Evolutionary conservation across 495 filamentous ascomycete genomes (phyloP).

Genomic region (Pyrenopolyporus hunteri): DNA sequence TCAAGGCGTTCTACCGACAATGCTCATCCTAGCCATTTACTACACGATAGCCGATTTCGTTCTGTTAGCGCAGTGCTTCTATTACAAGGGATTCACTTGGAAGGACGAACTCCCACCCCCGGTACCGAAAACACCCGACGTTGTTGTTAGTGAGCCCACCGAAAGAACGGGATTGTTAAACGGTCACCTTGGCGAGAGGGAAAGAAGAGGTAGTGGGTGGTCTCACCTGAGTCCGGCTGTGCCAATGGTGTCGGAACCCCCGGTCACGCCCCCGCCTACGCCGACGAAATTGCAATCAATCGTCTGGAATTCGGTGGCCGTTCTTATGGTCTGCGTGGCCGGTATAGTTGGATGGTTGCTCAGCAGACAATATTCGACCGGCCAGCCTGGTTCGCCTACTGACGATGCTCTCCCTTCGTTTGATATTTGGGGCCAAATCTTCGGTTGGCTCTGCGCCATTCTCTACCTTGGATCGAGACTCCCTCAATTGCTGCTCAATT

Average conservation of each 20-base stretch:
- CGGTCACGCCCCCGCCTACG: constrained; percentile 41
- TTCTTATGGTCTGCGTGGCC: constrained; percentile 79
- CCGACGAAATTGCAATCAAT: constrained; percentile 61
- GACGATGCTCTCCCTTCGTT: constrained; percentile 58
- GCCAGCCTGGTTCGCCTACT: constrained; percentile 28
- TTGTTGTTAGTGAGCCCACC: constrained; percentile 36
- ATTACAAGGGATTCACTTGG: constrained; percentile 85
- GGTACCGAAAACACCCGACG: constrained; percentile 28
- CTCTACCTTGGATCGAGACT: constrained; percentile 88
- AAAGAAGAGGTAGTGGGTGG: constrained; percentile 57
- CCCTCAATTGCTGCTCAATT: constrained; percentile 90
- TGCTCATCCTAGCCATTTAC: constrained; percentile 93
- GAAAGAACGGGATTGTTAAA: constrained; percentile 53
- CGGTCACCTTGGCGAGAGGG: constrained; percentile 37
- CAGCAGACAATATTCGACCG: constrained; percentile 50
- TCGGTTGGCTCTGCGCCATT: constrained; percentile 82
- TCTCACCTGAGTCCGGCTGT: constrained; percentile 81
- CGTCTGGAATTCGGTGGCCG: constrained; percentile 71
- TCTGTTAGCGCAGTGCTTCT: constrained; percentile 86
- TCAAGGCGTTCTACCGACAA: constrained; percentile 94
- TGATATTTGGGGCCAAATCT: constrained; percentile 78
- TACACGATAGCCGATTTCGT: constrained; percentile 95
- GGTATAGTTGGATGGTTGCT: constrained; percentile 88
- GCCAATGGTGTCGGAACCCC: constrained; percentile 61
- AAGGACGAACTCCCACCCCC: constrained; percentile 55